Evolutionary conservation across 2,329 filamentous ascomycete species (phyloP).

Genomic region (Juglanconis juglandina): DNA sequence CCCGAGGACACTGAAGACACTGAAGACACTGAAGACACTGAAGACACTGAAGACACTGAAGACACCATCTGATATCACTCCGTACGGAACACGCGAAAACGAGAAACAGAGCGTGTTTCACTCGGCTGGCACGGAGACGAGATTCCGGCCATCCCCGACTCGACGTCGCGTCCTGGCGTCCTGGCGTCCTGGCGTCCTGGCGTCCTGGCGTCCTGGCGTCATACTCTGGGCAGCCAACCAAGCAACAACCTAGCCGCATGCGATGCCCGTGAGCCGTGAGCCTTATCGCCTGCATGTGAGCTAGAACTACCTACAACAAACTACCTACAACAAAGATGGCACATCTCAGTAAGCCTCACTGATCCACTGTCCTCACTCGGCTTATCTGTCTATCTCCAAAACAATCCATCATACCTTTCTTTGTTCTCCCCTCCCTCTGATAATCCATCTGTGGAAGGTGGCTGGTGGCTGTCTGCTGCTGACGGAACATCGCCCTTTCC

Average conservation of each 20-base stretch:
- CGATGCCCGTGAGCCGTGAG: neutral
- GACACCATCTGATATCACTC: neutral
- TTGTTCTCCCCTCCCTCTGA: neutral
- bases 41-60: neutral
- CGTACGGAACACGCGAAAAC: neutral
- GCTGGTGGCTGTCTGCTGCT: neutral
- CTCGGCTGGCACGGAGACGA: conserved; percentile 2
- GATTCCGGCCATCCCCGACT: conserved; percentile 8
- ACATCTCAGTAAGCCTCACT: conserved; percentile 18
- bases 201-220: neutral
- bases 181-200: too few relatives aligned
- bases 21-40: neutral
- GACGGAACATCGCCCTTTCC: neutral
- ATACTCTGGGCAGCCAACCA: too few relatives aligned
- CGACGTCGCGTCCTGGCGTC: neutral
- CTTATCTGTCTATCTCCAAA: too few relatives aligned
- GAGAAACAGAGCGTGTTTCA: neutral
- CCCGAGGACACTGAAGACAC: too few relatives aligned
- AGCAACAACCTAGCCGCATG: neutral
- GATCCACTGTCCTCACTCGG: neutral
- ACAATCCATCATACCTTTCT: neutral
- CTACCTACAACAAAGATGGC: conserved; percentile 4
- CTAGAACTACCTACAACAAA: neutral
- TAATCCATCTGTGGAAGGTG: neutral
- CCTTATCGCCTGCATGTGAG: conserved; percentile 8